These are phyloP conservation scores for Fusarium ambrosium DNA, from an alignment of 2,329 filamentous ascomycete species.

Conservation along the genomic window DNA sequence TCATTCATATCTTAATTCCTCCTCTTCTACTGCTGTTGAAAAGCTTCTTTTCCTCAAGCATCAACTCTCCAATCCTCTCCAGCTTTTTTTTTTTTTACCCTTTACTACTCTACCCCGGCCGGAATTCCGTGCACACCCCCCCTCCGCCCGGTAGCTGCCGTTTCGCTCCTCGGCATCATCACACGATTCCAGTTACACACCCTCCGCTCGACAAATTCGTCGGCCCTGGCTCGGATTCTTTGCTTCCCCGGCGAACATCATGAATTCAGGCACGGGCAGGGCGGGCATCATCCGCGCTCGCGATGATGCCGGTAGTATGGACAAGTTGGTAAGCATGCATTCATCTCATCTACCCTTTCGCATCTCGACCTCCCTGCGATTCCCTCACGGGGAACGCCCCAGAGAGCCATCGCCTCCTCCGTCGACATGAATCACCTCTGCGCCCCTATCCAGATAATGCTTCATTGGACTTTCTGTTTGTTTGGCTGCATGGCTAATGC, in stretches of 20 bases:
- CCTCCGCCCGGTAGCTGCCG: slow-evolving; percentile 47
- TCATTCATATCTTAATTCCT: slow-evolving; percentile 18
- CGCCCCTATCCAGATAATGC: slow-evolving; percentile 24
- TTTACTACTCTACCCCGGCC: slow-evolving; percentile 38
- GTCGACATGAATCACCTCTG: slow-evolving; percentile 18
- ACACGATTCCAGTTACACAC: slow-evolving; percentile 53
- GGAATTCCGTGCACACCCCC: slow-evolving; percentile 46
- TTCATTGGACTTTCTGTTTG: slow-evolving; percentile 8
- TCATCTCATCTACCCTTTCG: slow-evolving; percentile 21
- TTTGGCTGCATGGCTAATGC: slow-evolving; percentile 31
- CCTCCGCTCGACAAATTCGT: slow-evolving; percentile 46
- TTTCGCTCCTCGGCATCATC: slow-evolving; percentile 50
- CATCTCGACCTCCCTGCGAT: slow-evolving; percentile 28
- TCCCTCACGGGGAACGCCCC: slow-evolving; percentile 7
- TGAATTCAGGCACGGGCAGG: slow-evolving; percentile 64
- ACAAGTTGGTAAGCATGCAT: slow-evolving; percentile 70
- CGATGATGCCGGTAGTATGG: slow-evolving; percentile 66
- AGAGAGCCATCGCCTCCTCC: slow-evolving; percentile 23
- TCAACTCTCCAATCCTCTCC: neutral
- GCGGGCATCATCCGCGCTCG: slow-evolving; percentile 69
- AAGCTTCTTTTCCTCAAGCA: neutral
- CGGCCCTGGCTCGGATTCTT: slow-evolving; percentile 44
- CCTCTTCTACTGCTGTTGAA: slow-evolving; percentile 4
- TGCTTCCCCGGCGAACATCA: slow-evolving; percentile 46
- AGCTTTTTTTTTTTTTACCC: slow-evolving; percentile 13